Percentiles rank a stretch among this genome's conserved stretches.
These are phyloP conservation scores for Niebla homalea DNA, from an alignment of 495 filamentous ascomycete genomes.

Conservation along the genomic window DNA sequence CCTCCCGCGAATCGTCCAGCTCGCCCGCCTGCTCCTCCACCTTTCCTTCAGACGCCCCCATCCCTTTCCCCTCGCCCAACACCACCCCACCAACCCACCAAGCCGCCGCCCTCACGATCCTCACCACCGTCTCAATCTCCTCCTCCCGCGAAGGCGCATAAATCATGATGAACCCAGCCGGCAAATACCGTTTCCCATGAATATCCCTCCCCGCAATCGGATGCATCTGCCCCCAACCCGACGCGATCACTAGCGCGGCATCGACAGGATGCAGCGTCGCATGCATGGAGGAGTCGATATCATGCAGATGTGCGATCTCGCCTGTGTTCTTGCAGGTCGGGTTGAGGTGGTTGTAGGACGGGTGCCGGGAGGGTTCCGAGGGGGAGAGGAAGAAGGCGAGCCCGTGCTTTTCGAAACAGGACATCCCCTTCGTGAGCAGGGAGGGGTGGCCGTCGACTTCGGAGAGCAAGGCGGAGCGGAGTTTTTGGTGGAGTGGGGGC, in stretches of 20 bases:
- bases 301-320: constrained; percentile 73
- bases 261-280: constrained; percentile 66
- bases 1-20: neutral
- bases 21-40: neutral
- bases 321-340: constrained; percentile 45
- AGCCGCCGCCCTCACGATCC: constrained; percentile 57
- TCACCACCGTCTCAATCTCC: constrained; percentile 54
- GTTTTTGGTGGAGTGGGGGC: constrained; percentile 33
- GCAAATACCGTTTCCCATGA: constrained; percentile 40
- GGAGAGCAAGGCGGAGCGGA: constrained; percentile 35
- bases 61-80: constrained; percentile 12
- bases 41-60: neutral
- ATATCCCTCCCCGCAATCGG: constrained; percentile 42
- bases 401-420: constrained; percentile 70
- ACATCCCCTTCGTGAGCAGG: constrained; percentile 46
- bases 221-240: constrained; percentile 84
- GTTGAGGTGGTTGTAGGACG: constrained; percentile 28
- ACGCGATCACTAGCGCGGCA: constrained; percentile 59
- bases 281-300: constrained; percentile 62
- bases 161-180: constrained; percentile 61
- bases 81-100: constrained; percentile 47
- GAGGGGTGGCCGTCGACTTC: constrained; percentile 35
- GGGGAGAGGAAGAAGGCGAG: constrained; percentile 47
- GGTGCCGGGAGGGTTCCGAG: constrained; percentile 22
- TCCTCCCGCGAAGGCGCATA: constrained; percentile 65